Conservation (phyloP, 1,139 yeast genomes). For the Yarrowia galli region DNA sequence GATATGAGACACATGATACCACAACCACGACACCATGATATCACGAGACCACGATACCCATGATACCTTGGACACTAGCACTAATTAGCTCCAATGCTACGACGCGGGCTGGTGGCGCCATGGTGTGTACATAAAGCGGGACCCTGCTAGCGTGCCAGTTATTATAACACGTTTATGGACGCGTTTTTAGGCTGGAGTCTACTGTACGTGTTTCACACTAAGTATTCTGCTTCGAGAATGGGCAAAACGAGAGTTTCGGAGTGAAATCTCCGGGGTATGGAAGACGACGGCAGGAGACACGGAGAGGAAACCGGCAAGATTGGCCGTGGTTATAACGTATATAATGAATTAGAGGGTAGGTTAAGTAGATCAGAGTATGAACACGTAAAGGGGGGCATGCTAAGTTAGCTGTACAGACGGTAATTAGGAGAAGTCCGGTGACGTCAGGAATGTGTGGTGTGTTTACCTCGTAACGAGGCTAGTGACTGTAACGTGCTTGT, state of each 20-base stretch:
- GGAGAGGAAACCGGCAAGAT: background rate
- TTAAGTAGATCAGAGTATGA: background rate
- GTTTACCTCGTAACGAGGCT: too few species aligned
- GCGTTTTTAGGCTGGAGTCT: constrained; percentile 22
- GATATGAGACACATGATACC: too few species aligned
- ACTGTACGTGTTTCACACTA: background rate
- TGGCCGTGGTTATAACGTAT: background rate
- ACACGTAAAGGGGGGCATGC: too few species aligned
- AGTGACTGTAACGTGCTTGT: too few species aligned
- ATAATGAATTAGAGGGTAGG: constrained; percentile 1
- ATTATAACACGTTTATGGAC: constrained; percentile 12
- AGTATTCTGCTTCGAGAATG: background rate
- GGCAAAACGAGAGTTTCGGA: background rate
- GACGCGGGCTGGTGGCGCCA: too few species aligned
- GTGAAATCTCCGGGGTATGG: too few species aligned
- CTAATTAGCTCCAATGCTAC: too few species aligned
- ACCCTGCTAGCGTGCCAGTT: constrained; percentile 1
- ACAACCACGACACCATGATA: too few species aligned
- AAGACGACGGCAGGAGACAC: too few species aligned
- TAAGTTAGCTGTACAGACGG: too few species aligned
- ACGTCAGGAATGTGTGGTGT: background rate
- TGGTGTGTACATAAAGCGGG: background rate
- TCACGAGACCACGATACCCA: background rate
- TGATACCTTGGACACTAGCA: background rate
- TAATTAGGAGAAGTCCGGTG: too few species aligned